These are phyloP conservation scores for Sordariomycetes sp. DNA, from an alignment of 2,329 filamentous ascomycete species.

Conservation along the genomic window DNA sequence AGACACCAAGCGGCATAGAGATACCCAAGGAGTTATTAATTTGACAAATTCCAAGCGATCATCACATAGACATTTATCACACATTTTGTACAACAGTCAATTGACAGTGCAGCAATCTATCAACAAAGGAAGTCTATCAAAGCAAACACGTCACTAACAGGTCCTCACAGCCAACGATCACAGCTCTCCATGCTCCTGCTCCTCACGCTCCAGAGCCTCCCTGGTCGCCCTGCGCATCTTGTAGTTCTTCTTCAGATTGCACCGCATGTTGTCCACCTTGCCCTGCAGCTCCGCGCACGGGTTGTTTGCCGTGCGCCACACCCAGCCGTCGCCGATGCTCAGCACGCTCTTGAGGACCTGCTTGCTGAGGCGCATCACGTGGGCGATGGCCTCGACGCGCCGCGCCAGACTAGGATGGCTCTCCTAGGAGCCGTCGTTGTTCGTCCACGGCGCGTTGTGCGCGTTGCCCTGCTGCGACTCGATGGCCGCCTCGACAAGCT, in stretches of 20 bases:
- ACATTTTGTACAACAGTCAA: too few species aligned
- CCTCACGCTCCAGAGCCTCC: neutral
- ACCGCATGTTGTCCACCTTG: conserved; percentile 14
- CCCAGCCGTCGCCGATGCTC: conserved; percentile 13
- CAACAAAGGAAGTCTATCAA: too few species aligned
- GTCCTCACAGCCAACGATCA: too few species aligned
- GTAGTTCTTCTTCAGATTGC: conserved; percentile 10
- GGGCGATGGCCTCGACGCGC: conserved; percentile 14
- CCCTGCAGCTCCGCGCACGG: conserved; percentile 13
- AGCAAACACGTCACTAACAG: too few species aligned
- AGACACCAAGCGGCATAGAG: too few species aligned
- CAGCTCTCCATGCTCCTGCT: neutral
- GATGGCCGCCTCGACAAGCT: conserved; percentile 7
- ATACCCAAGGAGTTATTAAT: too few species aligned
- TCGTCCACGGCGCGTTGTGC: conserved; percentile 14
- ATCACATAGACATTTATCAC: too few species aligned
- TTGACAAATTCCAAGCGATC: too few species aligned
- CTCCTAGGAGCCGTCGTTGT: conserved; percentile 18
- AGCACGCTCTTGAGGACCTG: conserved; percentile 18
- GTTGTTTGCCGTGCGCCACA: conserved; percentile 14
- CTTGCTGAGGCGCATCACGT: conserved; percentile 10
- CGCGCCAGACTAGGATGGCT: conserved; percentile 12
- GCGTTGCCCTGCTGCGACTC: conserved; percentile 15
- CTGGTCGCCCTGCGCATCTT: neutral
- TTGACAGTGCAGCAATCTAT: too few species aligned